phyloP scores from a whole-genome alignment of 805 yeast species.

The Jamesozyma lodderae region DNA sequence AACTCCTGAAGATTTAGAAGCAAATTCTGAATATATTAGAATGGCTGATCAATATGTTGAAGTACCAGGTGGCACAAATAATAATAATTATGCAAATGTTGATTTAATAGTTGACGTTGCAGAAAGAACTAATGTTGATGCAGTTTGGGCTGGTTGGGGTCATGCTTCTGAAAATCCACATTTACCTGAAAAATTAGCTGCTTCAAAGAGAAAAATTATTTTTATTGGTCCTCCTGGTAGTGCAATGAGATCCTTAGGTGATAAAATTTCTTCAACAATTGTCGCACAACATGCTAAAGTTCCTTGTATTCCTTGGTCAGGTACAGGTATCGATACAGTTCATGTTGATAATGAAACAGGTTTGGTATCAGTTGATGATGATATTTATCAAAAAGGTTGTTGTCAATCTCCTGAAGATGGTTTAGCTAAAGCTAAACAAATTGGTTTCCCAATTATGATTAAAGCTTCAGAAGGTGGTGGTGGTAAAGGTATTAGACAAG shows the following conservation, averaged over 20 bases:
- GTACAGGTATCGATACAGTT: constrained; percentile 90
- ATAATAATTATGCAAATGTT: constrained; percentile 96
- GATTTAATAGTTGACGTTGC: constrained; percentile 95
- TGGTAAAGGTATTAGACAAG: constrained; percentile 99
- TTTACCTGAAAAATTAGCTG: constrained; percentile 88
- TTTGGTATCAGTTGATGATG: constrained; percentile 83
- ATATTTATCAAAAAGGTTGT: constrained; percentile 81
- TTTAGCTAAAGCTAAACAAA: constrained; percentile 66
- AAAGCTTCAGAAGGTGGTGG: constrained; percentile 99
- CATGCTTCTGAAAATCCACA: constrained; percentile 98
- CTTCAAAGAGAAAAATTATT: constrained; percentile 80
- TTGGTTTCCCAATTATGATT: constrained; percentile 98
- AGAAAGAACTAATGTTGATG: constrained; percentile 92
- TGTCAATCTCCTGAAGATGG: constrained; percentile 84
- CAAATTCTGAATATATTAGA: constrained; percentile 94
- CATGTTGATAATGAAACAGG: constrained; percentile 55
- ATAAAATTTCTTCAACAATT: constrained; percentile 93
- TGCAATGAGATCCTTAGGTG: constrained; percentile 99
- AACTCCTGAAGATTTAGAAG: constrained; percentile 96
- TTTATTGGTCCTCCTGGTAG: constrained; percentile 99
- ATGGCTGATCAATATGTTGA: constrained; percentile 99
- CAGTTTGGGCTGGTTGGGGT: constrained; percentile 99
- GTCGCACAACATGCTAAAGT: constrained; percentile 98
- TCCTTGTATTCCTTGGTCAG: constrained; percentile 99
- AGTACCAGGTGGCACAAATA: constrained; percentile 98